These are phyloP conservation scores for Scheffersomyces stambukii DNA, from an alignment of 1,139 yeast genomes.

Conservation along the genomic window DNA sequence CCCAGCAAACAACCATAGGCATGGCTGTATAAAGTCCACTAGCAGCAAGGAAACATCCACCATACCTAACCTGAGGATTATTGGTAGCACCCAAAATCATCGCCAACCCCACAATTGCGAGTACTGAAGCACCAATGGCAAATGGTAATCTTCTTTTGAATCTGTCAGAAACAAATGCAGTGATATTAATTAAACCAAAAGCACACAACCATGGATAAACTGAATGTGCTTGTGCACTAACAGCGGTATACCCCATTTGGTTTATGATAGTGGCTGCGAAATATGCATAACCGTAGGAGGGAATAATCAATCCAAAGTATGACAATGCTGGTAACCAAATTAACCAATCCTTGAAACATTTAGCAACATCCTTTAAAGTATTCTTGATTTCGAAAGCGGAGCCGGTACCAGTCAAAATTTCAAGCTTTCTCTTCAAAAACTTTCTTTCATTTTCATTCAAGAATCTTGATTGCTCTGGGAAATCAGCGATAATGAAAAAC, in stretches of 20 bases:
- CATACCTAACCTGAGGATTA: constrained; percentile 49
- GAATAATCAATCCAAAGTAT: constrained; percentile 62
- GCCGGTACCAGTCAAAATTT: constrained; percentile 44
- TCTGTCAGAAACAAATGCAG: constrained; percentile 48
- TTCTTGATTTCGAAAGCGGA: constrained; percentile 51
- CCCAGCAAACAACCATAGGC: constrained; percentile 77
- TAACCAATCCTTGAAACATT: constrained; percentile 43
- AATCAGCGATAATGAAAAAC: constrained; percentile 50
- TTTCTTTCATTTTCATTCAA: constrained; percentile 43
- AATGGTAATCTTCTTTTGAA: constrained; percentile 45
- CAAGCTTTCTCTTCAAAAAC: constrained; percentile 52
- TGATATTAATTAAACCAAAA: constrained; percentile 49
- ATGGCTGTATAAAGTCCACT: constrained; percentile 66
- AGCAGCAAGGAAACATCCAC: constrained; percentile 66
- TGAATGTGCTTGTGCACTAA: constrained; percentile 61
- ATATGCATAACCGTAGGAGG: constrained; percentile 69
- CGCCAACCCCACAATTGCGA: constrained; percentile 54
- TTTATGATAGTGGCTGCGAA: constrained; percentile 63
- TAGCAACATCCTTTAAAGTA: constrained; percentile 34
- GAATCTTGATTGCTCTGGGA: constrained; percentile 51
- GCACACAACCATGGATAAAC: constrained; percentile 72
- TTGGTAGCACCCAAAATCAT: constrained; percentile 41
- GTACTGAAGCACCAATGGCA: constrained; percentile 32
- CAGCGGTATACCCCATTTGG: constrained; percentile 56
- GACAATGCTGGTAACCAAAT: constrained; percentile 56